Evolutionary conservation across 2,329 filamentous ascomycete species (phyloP).

Genomic region (Dactylellina sp.): DNA sequence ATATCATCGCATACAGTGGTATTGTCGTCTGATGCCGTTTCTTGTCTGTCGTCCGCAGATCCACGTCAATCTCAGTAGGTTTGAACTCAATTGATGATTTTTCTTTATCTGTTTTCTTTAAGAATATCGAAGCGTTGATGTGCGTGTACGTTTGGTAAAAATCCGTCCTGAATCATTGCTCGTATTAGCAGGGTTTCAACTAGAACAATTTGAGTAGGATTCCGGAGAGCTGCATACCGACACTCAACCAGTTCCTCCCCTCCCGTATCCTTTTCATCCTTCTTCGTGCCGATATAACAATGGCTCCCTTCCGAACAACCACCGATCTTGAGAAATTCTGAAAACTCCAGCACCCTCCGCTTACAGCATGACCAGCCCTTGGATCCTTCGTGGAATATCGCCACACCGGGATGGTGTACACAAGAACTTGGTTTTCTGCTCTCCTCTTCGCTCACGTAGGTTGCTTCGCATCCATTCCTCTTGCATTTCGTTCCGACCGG

Average conservation of each 20-base stretch:
- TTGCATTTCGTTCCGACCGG: constrained; percentile 80
- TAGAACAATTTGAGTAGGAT: neutral
- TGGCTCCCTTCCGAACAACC: constrained; percentile 88
- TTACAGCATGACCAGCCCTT: constrained; percentile 99
- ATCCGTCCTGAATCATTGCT: constrained; percentile 72
- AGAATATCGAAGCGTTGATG: constrained; percentile 90
- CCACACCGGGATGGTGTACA: constrained; percentile 86
- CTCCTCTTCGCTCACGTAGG: constrained; percentile 71
- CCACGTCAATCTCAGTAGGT: constrained; percentile 74
- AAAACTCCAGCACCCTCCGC: constrained; percentile 91
- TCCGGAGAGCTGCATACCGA: constrained; percentile 71
- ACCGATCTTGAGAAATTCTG: constrained; percentile 95
- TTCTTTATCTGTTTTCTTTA: constrained; percentile 95
- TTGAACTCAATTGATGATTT: constrained; percentile 78
- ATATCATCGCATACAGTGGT: constrained; percentile 80
- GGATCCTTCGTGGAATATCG: constrained; percentile 94
- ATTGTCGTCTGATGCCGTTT: constrained; percentile 83
- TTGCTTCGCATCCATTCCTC: constrained; percentile 77
- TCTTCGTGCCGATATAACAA: constrained; percentile 82
- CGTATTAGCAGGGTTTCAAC: constrained; percentile 23
- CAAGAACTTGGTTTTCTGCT: constrained; percentile 79
- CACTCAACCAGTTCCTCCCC: constrained; percentile 64
- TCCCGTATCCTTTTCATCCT: constrained; percentile 67
- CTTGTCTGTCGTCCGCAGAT: constrained; percentile 85
- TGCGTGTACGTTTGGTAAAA: constrained; percentile 91